Conservation (phyloP, 139 green algal species). For the Closterium sp. region DNA sequence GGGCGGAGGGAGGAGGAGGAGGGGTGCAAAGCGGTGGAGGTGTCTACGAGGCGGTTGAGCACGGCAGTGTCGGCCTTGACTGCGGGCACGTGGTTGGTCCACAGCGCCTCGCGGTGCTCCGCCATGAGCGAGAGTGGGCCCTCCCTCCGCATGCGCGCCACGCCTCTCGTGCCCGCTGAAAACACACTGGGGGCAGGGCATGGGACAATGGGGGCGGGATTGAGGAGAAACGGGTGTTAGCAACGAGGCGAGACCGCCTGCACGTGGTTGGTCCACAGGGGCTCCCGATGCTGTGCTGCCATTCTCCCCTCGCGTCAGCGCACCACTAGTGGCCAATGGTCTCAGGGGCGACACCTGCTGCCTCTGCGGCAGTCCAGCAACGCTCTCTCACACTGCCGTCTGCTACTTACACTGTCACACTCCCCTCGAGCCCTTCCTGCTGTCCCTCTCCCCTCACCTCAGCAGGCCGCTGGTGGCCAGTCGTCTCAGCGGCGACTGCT, state of each 20-base stretch:
- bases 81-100: conserved; percentile 64
- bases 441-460: neutral
- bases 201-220: too few relatives aligned
- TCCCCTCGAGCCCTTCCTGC: too few relatives aligned
- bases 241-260: too few relatives aligned
- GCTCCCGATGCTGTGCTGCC: conserved; percentile 60
- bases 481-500: conserved; percentile 47
- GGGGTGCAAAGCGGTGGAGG: too few relatives aligned
- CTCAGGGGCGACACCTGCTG: too few relatives aligned
- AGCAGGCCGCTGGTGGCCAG: too few relatives aligned
- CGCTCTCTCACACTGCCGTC: too few relatives aligned
- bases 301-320: conserved; percentile 28
- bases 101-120: conserved; percentile 67
- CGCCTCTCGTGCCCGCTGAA: neutral
- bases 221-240: too few relatives aligned
- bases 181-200: neutral
- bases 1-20: too few relatives aligned
- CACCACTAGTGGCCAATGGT: too few relatives aligned
- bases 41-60: conserved; percentile 52
- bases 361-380: too few relatives aligned
- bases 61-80: conserved; percentile 61
- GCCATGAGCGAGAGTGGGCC: conserved; percentile 62
- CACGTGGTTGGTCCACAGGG: conserved; percentile 68
- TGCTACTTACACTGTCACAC: neutral
- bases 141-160: conserved; percentile 25